Evolutionary conservation across 495 filamentous ascomycete genomes (phyloP), one percentile per base, ranked within the genome.

Genomic region (Hyaloscypha finlandica): DNA sequence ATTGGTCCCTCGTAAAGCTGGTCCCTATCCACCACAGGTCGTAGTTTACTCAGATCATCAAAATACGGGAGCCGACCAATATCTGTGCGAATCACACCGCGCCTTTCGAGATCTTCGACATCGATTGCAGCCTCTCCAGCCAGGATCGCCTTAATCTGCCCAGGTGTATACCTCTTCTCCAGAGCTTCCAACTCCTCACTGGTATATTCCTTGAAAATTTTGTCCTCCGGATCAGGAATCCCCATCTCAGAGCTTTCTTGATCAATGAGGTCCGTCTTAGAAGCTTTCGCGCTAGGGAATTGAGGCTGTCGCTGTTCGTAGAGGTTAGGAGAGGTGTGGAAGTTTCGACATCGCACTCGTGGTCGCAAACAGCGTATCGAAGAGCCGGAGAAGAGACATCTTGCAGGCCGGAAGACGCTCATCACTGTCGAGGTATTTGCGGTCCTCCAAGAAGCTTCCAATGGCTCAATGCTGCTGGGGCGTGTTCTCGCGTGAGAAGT

Each of bases 111-210:
- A 77, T 99, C 92, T 66, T 84, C 78, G 19, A 89, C 85, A 77
- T 92, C 85, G 77, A 99, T 90, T 65, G 91, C 87, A 11, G 84
- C 82, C 77, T 99, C 95, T 66, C 90, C 95, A 61, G 90, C 92
- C 77, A 93, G 83, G 77, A 99, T 88, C 55, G 93, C 91, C n/a
- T 81, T 82, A 66, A 97, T 81, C 78, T 99, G 95, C 67, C 88
- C 84, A 16, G 89, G 84, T 6, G 91, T 90, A 81, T 97, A 98
- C 65, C 83, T 80, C 69, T 86, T 79, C 35, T 75, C 70, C 45
- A 98, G 82, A 19, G 77, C 70, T 19, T 80, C 82, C 71, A 88
- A 84, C 74, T 97, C 90, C 51, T 87, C 84, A 55, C 81, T 76
- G 4, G 88, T 88, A 80, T 96, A 97, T 6, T 81, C 73, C 66